phyloP scores from a whole-genome alignment of 129 eudicot genomes.

The Flaveria trinervia region DNA sequence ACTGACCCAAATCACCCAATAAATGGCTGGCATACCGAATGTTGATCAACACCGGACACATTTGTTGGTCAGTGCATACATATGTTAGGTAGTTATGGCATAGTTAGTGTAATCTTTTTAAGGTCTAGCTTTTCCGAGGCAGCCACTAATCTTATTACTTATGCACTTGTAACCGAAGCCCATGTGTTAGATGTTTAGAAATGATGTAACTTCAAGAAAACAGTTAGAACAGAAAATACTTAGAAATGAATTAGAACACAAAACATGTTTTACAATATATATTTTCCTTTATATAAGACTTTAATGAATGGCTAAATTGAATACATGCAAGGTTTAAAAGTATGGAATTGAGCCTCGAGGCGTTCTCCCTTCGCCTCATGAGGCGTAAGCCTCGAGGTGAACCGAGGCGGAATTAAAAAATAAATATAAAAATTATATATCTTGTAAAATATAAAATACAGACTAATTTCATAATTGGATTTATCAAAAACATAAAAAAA shows the following conservation, averaged over 20 bases:
- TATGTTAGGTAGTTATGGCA: not conserved
- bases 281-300: not conserved
- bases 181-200: not conserved
- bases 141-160: not conserved
- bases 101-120: not conserved
- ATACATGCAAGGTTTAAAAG: too few species aligned
- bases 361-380: too few species aligned
- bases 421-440: too few species aligned
- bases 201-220: not conserved
- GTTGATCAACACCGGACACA: not conserved
- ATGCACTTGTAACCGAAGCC: not conserved
- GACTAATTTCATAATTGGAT: too few species aligned
- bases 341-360: too few species aligned
- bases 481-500: too few species aligned
- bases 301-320: too few species aligned
- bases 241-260: not conserved
- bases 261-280: not conserved
- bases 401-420: too few species aligned
- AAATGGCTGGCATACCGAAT: not conserved
- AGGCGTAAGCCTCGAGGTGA: too few species aligned
- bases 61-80: not conserved
- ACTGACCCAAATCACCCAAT: not conserved
- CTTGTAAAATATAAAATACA: too few species aligned
- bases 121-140: not conserved
- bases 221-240: not conserved